Evolutionary conservation across 140 eudicot genomes (phyloP).

Genomic region (Bidens hawaiensis): DNA sequence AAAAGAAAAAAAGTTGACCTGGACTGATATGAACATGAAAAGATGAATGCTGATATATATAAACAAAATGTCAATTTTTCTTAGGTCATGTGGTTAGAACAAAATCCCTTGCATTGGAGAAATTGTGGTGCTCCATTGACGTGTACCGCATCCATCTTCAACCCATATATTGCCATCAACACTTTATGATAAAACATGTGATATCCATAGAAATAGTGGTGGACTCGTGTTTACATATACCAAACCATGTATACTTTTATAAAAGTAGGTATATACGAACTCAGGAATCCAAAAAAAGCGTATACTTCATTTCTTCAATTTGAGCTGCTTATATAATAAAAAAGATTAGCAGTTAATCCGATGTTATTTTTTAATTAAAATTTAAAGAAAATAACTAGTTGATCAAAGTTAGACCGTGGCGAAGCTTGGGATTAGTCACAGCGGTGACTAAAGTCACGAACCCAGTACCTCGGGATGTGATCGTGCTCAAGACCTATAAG

Average conservation of each 20-base stretch:
- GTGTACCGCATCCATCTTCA: constrained; percentile 20
- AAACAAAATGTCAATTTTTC: neutral
- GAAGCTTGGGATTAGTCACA: no score
- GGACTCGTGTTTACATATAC: constrained; percentile 1
- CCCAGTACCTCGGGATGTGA: no score
- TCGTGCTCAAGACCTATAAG: no score
- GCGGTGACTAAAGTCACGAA: no score
- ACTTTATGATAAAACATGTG: constrained; percentile 6
- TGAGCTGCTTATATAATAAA: neutral
- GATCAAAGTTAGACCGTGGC: no score
- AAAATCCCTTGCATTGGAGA: neutral
- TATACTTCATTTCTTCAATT: neutral
- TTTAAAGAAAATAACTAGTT: no score
- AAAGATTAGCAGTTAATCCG: neutral
- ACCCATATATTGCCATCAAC: constrained; percentile 14
- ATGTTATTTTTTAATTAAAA: no score
- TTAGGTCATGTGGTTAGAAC: neutral
- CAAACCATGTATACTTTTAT: neutral
- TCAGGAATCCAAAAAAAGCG: no score
- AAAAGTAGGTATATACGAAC: neutral
- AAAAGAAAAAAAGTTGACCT: no score
- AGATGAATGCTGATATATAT: neutral
- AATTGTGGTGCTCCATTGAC: constrained; percentile 14
- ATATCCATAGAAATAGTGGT: constrained; percentile 1
- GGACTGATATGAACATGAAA: no score